Evolutionary conservation across 257 asterid genomes (phyloP), one percentile per base, ranked within the genome.

Genomic region (Penstemon eatonii): DNA sequence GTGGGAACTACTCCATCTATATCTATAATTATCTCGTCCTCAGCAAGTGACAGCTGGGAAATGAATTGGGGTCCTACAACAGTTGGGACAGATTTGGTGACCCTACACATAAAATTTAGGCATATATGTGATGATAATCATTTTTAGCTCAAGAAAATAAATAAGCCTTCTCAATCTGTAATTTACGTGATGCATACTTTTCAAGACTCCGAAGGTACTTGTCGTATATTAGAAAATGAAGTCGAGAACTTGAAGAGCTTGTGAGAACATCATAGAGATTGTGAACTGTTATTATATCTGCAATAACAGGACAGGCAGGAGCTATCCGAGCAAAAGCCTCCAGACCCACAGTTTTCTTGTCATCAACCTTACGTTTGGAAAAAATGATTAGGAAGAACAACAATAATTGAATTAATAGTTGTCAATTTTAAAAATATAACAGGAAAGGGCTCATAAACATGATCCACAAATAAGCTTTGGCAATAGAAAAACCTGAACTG

Each of bases 281-380:
- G 81, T 89, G 93, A 75, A 85, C 98, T 43, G 94, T 91, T 68
- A 86, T 82, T 60, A 71, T 81, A 68, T 91, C 96, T 51, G 96
- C 96, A 64, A 91, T 82, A 74, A 85, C 76, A 66, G 87, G 78
- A 71, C 91, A 85, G 19, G 96, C 85, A 18, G 96, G 96, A 75
- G 96, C 96, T 84, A 87, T 87, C 78, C 98, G 93, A 67, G 95
- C 85, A 80, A 91, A 91, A 56, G 96, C 95, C 74, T 91, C 96
- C 44, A 76, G 83, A 53, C 98, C 98, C 66, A 89, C 95, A 60
- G 96, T 89, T 78, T 83, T 89, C 79, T 85, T 82, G 78, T 87
- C 84, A 72, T 87, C 98, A 60, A 91, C 97, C 97, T 90, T 73
- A 63, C 18, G 72, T 70, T 73, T 55, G 62, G 75, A 69, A 58